Base-by-base conservation (phyloP, 805 yeast species). In the Isabelozyma gotoi region DNA sequence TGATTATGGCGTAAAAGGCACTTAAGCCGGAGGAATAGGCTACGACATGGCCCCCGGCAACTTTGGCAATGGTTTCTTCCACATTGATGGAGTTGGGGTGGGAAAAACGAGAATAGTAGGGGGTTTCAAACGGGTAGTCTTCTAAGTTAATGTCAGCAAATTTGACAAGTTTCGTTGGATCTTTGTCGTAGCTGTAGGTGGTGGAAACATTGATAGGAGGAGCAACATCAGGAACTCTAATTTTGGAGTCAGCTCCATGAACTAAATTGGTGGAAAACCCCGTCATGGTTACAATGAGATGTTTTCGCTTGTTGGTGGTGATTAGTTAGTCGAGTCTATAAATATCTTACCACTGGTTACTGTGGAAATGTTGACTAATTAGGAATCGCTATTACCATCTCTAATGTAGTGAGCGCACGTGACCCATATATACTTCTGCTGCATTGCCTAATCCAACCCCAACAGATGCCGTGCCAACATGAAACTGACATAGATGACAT, bases 201-300 rank as follows among this genome's bases (percentile, higher is more conserved):
- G 97, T 85, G 2, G 94, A 64, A 3, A 88, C 84, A 49, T 86
- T 87, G 46, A 91, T 83, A 18, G 97, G 96, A 5, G 92, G 83
- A 1, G 84, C 82, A 33, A 85, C 84, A 54, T 85, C 91, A 0
- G 76, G 56, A 5, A 81, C 86, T 49, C 86, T 67, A 46, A 74
- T 68, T 24, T 71, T 56, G 4, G 62, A 67, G 52, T 85, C 88
- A 48, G 88, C 96, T 0, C 81, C 90, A 57, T 90, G 97, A 40
- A 91, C 74, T 8, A 79, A 58, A 11, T 63, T 60, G 6, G 90
- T 84, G 4, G 80, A 52, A n/a, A 80, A 51, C 2, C 78, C 81
- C 4, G 68, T 51, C 79, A 72, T 75, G 12, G 12, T 24, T 24
- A n/a, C n/a, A n/a, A n/a, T n/a, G n/a, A n/a, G n/a, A n/a, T n/a